Base-by-base conservation (phyloP, 768 basidiomycete species). In the Cystobasidium tubakii region DNA sequence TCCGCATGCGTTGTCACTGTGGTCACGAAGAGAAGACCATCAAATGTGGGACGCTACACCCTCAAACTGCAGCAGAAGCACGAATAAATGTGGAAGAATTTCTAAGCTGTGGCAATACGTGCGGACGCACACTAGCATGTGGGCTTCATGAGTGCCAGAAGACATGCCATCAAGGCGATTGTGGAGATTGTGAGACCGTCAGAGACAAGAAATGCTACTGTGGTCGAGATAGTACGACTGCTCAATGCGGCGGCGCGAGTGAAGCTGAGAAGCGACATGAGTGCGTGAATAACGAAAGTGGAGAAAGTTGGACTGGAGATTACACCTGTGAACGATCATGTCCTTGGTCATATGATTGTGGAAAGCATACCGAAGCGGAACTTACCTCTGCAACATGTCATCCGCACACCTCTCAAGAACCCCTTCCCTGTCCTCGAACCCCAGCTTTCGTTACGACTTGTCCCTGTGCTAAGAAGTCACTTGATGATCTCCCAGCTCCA, bases 1-100 rank as follows among this genome's bases (percentile, higher is more conserved):
- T 89, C 0, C 85, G 86, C 53, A 82, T 87, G n/a, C 83, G 84
- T 0, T 99, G 96, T 79, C 88, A 90, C 64, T 97, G 93, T 76
- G 85, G 86, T 60, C 85, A 86, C 74, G 84, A 86, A 39, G 81
- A 82, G 0, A 82, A 89, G 60, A 84, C 86, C 0, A 84, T 88
- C 75, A 83, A 86, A 3, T 89, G 89, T 80, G 86, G 87, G 2
- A 81, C 78, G 74, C 34, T 54, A 77, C 71, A 54, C 74, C 34
- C 75, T 66, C 80, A 77, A 21, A 82, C 84, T 44, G 78, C 73
- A 17, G 21, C 27, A 66, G 77, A 74, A 57, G 76, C 36, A 77
- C 78, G 31, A n/a, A 60, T 71, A 9, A 79, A 80, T 9, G 79
- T 78, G 36, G 79, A 82, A 39, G 77, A 79, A 50, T 46, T 80